Evolutionary conservation across 2,329 filamentous ascomycete species (phyloP).

Genomic region (Alternaria sp.): DNA sequence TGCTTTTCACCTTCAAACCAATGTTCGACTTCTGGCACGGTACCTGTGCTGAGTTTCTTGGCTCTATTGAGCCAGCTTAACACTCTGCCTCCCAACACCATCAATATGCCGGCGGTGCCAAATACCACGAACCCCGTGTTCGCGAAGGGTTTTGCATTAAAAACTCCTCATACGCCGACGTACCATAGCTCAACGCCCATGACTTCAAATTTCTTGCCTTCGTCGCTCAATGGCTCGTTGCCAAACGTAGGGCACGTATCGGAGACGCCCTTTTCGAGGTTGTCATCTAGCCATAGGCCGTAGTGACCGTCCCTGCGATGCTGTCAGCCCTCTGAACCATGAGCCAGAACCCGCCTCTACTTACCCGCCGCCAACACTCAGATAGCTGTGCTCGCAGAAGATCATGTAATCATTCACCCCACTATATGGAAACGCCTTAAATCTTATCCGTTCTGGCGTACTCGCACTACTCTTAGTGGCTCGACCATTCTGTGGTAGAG

Average conservation of each 20-base stretch:
- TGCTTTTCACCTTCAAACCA: neutral
- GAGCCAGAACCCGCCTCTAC: conserved; percentile 21
- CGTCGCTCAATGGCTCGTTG: conserved; percentile 91
- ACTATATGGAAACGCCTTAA: conserved; percentile 96
- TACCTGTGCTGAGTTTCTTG: neutral
- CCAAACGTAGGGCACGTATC: conserved; percentile 89
- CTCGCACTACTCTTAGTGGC: conserved; percentile 57
- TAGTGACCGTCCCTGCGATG: conserved; percentile 76
- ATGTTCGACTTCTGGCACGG: neutral
- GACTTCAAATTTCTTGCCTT: conserved; percentile 90
- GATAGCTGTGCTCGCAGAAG: conserved; percentile 83
- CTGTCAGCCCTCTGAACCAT: conserved; percentile 8
- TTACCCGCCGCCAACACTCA: conserved; percentile 83
- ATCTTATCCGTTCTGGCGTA: conserved; percentile 80
- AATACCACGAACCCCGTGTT: neutral
- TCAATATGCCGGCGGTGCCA: conserved; percentile 2
- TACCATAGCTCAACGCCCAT: conserved; percentile 94
- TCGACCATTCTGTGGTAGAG: conserved; percentile 32
- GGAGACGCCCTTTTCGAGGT: conserved; percentile 83
- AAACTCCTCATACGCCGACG: conserved; percentile 65
- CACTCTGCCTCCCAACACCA: neutral
- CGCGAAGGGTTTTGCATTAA: neutral
- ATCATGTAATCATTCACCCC: conserved; percentile 97
- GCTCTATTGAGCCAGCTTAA: neutral
- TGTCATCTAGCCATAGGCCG: conserved; percentile 91